These are phyloP conservation scores for Hyaloscypha variabilis DNA, from an alignment of 495 filamentous ascomycete genomes.

Conservation along the genomic window DNA sequence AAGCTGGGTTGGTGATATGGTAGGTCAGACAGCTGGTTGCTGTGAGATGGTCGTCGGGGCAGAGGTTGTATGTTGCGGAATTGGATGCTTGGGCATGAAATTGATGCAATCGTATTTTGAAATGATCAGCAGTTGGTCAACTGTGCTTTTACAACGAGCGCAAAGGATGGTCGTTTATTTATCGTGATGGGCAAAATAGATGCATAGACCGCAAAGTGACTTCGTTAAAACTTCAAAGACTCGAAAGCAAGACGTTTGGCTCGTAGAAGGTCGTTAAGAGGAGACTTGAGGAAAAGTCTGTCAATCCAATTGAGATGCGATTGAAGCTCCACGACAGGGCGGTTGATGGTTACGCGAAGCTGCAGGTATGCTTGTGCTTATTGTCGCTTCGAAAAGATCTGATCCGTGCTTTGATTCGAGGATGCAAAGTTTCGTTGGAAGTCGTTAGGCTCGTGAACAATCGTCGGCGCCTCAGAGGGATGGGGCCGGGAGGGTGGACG, in stretches of 20 bases:
- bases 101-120: slow-evolving; percentile 8
- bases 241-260: slow-evolving; percentile 49
- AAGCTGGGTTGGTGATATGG: not conserved
- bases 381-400: slow-evolving; percentile 34
- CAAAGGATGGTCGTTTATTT: slow-evolving; percentile 28
- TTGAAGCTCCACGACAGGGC: slow-evolving; percentile 35
- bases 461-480: slow-evolving; percentile 29
- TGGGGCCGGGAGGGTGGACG: slow-evolving; percentile 28
- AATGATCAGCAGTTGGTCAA: slow-evolving; percentile 14
- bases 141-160: slow-evolving; percentile 29
- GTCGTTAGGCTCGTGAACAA: slow-evolving; percentile 39
- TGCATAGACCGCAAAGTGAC: slow-evolving; percentile 35
- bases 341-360: slow-evolving; percentile 35
- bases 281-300: slow-evolving; percentile 34
- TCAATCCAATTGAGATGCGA: slow-evolving; percentile 36
- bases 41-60: not conserved
- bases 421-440: slow-evolving; percentile 26
- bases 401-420: slow-evolving; percentile 31
- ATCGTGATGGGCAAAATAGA: slow-evolving; percentile 30
- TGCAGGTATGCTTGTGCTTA: slow-evolving; percentile 37
- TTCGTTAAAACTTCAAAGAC: slow-evolving; percentile 38
- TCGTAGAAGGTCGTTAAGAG: slow-evolving; percentile 63
- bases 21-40: slow-evolving; percentile 1
- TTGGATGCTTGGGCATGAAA: slow-evolving; percentile 21
- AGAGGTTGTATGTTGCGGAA: slow-evolving; percentile 4